These are phyloP conservation scores for Catharanthus roseus DNA, from an alignment of 257 asterid species.

Conservation along the genomic window DNA sequence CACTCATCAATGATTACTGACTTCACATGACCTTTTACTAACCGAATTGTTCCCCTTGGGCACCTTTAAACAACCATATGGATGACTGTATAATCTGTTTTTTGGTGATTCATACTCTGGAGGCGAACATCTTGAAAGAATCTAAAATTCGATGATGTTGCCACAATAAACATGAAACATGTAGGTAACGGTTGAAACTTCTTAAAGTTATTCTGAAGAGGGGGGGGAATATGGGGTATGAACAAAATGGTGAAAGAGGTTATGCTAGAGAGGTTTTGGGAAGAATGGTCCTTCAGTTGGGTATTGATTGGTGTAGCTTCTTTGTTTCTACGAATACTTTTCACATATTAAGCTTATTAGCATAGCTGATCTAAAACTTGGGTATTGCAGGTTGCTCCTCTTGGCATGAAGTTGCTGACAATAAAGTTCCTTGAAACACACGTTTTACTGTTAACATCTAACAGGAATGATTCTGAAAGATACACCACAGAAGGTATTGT, in stretches of 20 bases:
- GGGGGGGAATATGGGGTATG: not conserved
- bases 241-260: not conserved
- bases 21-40: not conserved
- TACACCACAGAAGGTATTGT: slow-evolving; percentile 56
- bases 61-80: not conserved
- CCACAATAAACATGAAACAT: not conserved
- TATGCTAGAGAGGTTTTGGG: not conserved
- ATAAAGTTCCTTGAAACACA: slow-evolving; percentile 72
- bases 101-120: not conserved
- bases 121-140: not conserved
- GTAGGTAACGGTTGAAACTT: not conserved
- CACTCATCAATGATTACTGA: not conserved
- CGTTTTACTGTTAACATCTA: slow-evolving; percentile 60
- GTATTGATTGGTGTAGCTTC: not conserved
- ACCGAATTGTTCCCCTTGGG: not conserved
- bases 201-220: not conserved
- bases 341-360: not conserved
- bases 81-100: not conserved
- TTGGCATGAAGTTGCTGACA: slow-evolving; percentile 72
- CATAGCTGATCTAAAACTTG: slow-evolving; percentile 21
- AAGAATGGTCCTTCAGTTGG: not conserved
- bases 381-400: slow-evolving; percentile 60
- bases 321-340: not conserved
- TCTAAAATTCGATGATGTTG: not conserved
- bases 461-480: slow-evolving; percentile 52